Percentiles rank a stretch among this genome's conserved stretches.
Conservation (phyloP, 2,329 filamentous ascomycete species). For the Fusarium irregulare region DNA sequence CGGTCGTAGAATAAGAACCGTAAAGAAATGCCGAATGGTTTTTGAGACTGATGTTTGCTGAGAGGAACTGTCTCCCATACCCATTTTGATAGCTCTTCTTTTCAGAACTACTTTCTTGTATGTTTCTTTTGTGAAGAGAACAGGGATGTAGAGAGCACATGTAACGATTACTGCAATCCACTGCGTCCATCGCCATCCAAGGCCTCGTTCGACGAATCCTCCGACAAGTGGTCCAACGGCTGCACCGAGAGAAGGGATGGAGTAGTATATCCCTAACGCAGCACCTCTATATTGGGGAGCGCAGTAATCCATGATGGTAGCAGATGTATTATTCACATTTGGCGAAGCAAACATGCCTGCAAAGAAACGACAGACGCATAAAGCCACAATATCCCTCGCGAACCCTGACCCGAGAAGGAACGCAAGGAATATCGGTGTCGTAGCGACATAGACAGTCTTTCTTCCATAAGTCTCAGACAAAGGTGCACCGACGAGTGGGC, state of each 20-base stretch:
- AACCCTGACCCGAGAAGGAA: conserved; percentile 8
- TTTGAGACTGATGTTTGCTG: conserved; percentile 7
- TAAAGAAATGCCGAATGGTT: conserved; percentile 23
- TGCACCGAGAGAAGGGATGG: conserved; percentile 23
- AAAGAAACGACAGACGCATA: conserved; percentile 26
- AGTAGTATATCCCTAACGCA: conserved; percentile 27
- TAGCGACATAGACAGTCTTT: conserved; percentile 29
- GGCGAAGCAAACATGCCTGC: conserved; percentile 33
- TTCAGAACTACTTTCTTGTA: conserved; percentile 29
- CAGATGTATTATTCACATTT: conserved; percentile 31
- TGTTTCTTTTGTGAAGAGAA: conserved; percentile 27
- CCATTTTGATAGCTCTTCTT: conserved; percentile 22
- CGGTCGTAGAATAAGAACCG: conserved; percentile 26
- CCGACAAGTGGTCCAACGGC: conserved; percentile 20
- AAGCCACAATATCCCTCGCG: background rate
- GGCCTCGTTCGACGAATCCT: conserved; percentile 7
- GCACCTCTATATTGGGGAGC: conserved; percentile 12
- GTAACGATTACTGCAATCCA: conserved; percentile 27
- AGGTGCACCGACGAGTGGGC: conserved; percentile 23
- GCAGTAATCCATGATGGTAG: conserved; percentile 28
- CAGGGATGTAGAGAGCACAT: conserved; percentile 11
- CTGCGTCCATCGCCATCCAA: conserved; percentile 34
- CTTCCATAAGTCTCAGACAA: conserved; percentile 28
- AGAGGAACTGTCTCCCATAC: conserved; percentile 23
- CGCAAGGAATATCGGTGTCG: conserved; percentile 20